phyloP scores from a whole-genome alignment of 139 green algal species.

The Tetradesmus obliquus region DNA sequence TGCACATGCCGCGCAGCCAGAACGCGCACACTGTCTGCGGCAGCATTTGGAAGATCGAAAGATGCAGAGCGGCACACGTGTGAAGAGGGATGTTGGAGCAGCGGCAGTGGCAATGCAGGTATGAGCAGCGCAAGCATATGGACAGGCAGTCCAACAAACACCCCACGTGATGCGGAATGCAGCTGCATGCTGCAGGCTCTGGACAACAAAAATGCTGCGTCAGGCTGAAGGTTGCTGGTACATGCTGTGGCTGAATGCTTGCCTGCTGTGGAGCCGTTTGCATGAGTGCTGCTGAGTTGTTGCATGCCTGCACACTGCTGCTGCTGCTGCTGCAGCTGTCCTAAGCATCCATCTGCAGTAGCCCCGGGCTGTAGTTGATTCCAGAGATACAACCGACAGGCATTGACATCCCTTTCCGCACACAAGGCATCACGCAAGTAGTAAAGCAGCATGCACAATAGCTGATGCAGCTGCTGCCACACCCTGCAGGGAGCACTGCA shows the following conservation, averaged over 20 bases:
- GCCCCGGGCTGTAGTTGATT: neutral
- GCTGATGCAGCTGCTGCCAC: neutral
- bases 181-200: too few relatives aligned
- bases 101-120: neutral
- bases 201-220: neutral
- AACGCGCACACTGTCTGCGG: slow-evolving; percentile 92
- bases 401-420: too few relatives aligned
- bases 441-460: neutral
- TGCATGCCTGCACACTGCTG: neutral
- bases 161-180: too few relatives aligned
- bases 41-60: neutral
- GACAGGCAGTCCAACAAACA: neutral
- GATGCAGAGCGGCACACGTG: too few relatives aligned
- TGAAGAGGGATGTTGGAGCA: neutral
- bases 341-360: neutral
- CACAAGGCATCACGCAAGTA: too few relatives aligned
- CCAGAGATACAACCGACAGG: too few relatives aligned
- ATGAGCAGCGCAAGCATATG: neutral
- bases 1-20: slow-evolving; percentile 96
- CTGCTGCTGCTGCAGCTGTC: neutral
- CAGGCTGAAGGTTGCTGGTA: neutral
- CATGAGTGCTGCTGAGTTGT: neutral
- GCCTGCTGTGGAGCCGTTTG: too few relatives aligned
- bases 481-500: neutral
- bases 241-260: too few relatives aligned